Percentiles rank a stretch among this genome's conserved stretches.
These are phyloP conservation scores for Pigoraptor vietnamica DNA, from an alignment of 78 protist species.

Conservation along the genomic window DNA sequence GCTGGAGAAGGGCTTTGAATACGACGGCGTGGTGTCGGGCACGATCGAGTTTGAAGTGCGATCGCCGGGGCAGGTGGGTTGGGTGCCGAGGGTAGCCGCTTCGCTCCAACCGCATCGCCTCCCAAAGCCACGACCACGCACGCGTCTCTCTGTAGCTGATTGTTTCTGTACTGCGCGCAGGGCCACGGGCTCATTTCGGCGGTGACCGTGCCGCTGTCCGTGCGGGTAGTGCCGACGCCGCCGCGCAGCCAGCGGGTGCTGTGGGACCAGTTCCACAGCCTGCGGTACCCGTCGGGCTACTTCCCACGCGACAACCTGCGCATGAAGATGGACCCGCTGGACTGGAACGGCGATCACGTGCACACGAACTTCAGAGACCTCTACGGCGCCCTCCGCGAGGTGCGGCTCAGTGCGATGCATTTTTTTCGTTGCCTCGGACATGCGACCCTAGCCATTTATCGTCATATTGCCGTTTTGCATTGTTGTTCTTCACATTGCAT, in stretches of 20 bases:
- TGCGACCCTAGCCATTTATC: neutral
- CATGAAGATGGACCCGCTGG: slow-evolving; percentile 68
- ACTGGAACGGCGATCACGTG: slow-evolving; percentile 95
- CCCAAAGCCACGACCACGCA: neutral
- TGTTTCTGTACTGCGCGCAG: too few relatives aligned
- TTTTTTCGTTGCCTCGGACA: too few relatives aligned
- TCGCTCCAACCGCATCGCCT: neutral
- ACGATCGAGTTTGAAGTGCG: neutral
- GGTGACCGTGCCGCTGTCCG: slow-evolving; percentile 39
- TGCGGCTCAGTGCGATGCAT: too few relatives aligned
- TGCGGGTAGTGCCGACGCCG: slow-evolving; percentile 68
- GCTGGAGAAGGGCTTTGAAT: neutral
- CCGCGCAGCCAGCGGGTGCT: slow-evolving; percentile 74
- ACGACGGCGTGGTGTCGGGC: neutral
- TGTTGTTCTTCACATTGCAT: too few relatives aligned
- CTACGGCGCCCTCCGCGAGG: slow-evolving; percentile 26
- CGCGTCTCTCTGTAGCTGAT: too few relatives aligned
- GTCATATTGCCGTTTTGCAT: neutral
- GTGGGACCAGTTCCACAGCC: slow-evolving; percentile 80
- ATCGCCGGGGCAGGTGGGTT: neutral
- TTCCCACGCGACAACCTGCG: slow-evolving; percentile 80
- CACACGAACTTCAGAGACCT: slow-evolving; percentile 82
- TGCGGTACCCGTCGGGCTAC: slow-evolving; percentile 84
- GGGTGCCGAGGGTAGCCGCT: too few relatives aligned
- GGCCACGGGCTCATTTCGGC: neutral